Base-by-base conservation (phyloP, 225 moss, liverwort and hornwort genomes). In the Ulota crispa region DNA sequence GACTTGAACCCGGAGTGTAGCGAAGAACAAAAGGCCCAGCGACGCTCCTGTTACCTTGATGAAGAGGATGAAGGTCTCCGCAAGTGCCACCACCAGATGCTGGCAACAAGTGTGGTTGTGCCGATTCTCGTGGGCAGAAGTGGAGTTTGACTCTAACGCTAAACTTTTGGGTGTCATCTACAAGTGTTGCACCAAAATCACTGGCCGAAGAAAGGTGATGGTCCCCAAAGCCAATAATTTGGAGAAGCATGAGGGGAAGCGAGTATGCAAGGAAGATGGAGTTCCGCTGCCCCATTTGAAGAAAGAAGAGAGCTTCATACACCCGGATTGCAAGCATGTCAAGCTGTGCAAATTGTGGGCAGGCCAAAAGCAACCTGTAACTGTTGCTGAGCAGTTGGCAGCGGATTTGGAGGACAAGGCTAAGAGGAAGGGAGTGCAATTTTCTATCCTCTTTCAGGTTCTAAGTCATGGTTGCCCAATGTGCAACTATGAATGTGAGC, bases 11-110 rank as follows among this genome's bases (percentile, higher is more conserved):
- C 8, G 8, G 8, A 37, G 37, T 1, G 8, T 37, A 0, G 37
- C 8, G 8, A 7, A 37, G 37, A 37, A 8, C 37, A 37, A 37
- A 0, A 37, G 8, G 37, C 1, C 37, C 8, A 37, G 8, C 37
- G 1, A 37, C 37, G 37, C 8, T 37, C 8, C 8, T 37, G 37
- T 37, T 37, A 37, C 5, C 1, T 3, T 6, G 6, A 64, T 34
- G 0, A 3, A 6, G 6, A 15, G 11, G 34, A 68, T 6, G 42
- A 68, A 6, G 6, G 23, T 21, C 7, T 14, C 2, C 12, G n/a
- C 0, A 0, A 7, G 2, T 0, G 18, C 3, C 0, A 15, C 42
- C 2, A 68, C 3, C 0, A 5, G 13, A 2, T 0, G 3, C 0
- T 68, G 26, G 68, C 7, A 42, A 0, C 41, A 68, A 3, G 68